These are phyloP conservation scores for Ulmus americana DNA, from an alignment of 331 rosid species.

Conservation along the genomic window DNA sequence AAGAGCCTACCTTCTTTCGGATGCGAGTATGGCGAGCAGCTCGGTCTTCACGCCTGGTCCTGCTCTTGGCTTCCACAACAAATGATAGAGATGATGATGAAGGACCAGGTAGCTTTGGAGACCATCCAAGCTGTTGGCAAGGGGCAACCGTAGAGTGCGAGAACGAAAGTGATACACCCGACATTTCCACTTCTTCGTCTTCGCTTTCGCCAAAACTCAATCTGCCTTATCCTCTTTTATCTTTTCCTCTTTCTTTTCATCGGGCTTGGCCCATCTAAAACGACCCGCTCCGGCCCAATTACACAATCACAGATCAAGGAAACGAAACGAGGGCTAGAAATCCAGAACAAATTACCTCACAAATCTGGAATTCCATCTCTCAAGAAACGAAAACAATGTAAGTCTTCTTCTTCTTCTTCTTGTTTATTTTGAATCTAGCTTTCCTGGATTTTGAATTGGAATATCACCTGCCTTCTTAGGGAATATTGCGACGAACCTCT, in stretches of 20 bases:
- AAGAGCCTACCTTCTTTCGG: constrained; percentile 68
- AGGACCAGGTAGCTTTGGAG: not conserved
- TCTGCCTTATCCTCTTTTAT: no score
- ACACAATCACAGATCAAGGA: no score
- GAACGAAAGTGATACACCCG: constrained; percentile 14
- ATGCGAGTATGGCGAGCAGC: constrained; percentile 79
- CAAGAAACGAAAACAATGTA: no score
- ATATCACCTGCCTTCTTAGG: constrained; percentile 2
- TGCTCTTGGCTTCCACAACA: constrained; percentile 49
- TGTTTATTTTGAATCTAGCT: no score
- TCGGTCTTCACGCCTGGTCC: constrained; percentile 63
- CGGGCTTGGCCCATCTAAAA: no score
- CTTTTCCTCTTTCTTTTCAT: no score
- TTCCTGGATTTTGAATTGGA: not conserved
- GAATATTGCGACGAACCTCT: constrained; percentile 6
- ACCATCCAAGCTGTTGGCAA: not conserved
- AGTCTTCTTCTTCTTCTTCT: no score
- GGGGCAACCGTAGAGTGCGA: constrained; percentile 5
- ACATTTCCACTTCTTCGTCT: not conserved
- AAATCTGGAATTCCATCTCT: no score
- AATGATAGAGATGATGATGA: constrained; percentile 24
- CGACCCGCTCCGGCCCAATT: no score
- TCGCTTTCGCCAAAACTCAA: not conserved
- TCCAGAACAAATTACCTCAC: no score
- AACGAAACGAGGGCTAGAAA: no score